phyloP scores from a whole-genome alignment of 1,284 basidiomycete species.

The Leccinum huronense region DNA sequence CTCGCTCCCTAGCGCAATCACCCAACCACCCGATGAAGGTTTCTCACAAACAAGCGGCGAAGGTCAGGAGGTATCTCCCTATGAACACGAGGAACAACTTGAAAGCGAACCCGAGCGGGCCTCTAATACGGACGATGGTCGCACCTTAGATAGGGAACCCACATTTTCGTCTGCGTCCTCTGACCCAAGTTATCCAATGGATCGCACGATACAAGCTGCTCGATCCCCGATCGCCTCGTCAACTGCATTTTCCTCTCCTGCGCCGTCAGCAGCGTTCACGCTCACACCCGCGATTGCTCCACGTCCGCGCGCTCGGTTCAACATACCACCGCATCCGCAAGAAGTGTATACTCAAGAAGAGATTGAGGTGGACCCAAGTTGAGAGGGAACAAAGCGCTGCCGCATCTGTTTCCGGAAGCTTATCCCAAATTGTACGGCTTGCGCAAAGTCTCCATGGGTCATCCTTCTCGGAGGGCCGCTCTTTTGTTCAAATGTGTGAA shows the following conservation, averaged over 20 bases:
- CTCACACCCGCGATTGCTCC: constrained; percentile 62
- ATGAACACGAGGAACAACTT: constrained; percentile 10
- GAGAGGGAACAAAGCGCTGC: constrained; percentile 23
- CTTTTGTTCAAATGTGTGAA: constrained; percentile 64
- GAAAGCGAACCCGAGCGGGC: constrained; percentile 27
- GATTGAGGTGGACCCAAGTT: constrained; percentile 25
- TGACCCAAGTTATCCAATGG: constrained; percentile 30
- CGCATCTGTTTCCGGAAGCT: constrained; percentile 41
- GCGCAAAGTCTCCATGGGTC: constrained; percentile 33
- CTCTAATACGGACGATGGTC: constrained; percentile 23
- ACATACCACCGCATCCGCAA: constrained; percentile 41
- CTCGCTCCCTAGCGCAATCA: constrained; percentile 30
- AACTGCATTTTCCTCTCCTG: constrained; percentile 43
- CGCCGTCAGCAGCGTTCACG: constrained; percentile 53
- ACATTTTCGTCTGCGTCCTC: constrained; percentile 65
- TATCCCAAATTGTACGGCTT: constrained; percentile 43
- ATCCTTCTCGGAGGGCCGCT: constrained; percentile 46
- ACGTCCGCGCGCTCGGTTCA: constrained; percentile 60
- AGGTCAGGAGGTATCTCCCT: constrained; percentile 9
- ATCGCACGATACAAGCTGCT: constrained; percentile 25
- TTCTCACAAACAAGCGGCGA: constrained; percentile 21
- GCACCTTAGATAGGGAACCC: constrained; percentile 48
- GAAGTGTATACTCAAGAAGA: constrained; percentile 35
- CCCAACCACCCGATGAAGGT: constrained; percentile 22
- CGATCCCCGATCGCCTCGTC: constrained; percentile 28